Evolutionary conservation across 2,329 filamentous ascomycete species (phyloP).

Genomic region (Aaosphaeria arxii): DNA sequence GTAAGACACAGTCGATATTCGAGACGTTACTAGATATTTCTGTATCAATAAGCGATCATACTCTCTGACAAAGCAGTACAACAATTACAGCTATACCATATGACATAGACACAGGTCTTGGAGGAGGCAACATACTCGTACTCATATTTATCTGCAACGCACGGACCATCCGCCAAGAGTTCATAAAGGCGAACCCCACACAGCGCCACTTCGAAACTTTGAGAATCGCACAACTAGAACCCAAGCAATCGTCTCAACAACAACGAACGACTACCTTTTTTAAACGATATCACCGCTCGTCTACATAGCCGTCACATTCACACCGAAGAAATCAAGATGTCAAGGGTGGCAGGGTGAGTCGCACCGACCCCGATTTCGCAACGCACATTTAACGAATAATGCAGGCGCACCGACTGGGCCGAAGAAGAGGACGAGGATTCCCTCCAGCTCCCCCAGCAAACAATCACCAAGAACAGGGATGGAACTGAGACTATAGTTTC

Average conservation of each 20-base stretch:
- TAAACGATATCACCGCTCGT: neutral
- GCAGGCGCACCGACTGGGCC: constrained; percentile 77
- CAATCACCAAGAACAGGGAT: constrained; percentile 95
- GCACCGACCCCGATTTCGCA: neutral
- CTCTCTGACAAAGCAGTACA: too few species aligned
- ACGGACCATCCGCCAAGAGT: neutral
- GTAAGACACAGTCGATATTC: too few species aligned
- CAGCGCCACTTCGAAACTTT: neutral
- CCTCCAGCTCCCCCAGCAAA: constrained; percentile 76
- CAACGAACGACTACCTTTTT: neutral
- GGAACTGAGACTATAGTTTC: constrained; percentile 94
- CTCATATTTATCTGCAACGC: neutral
- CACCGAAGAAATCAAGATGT: constrained; percentile 19
- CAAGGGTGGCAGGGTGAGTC: constrained; percentile 36
- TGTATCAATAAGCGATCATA: too few species aligned
- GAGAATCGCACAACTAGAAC: neutral
- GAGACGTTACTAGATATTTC: too few species aligned
- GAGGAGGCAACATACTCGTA: too few species aligned
- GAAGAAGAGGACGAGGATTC: constrained; percentile 85
- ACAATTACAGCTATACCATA: too few species aligned
- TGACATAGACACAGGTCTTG: too few species aligned
- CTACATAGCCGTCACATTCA: too few species aligned
- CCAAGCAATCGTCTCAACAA: neutral
- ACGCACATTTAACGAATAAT: constrained; percentile 3
- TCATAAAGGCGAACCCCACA: constrained; percentile 1